phyloP scores from a whole-genome alignment of 257 asterid genomes.

The Solanum appendiculatum region DNA sequence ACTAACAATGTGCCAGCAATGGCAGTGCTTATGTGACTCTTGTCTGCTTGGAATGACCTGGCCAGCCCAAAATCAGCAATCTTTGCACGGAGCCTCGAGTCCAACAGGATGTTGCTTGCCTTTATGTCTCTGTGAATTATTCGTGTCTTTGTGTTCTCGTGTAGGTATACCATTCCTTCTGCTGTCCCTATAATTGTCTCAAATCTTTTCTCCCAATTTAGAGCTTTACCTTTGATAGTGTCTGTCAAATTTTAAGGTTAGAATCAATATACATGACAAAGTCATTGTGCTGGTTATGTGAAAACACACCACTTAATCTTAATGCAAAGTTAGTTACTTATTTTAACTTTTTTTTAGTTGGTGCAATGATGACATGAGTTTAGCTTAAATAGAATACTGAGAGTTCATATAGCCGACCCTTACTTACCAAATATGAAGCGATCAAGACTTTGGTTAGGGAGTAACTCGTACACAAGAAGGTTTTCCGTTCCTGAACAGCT shows the following conservation, averaged over 20 bases:
- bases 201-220: constrained; percentile 36
- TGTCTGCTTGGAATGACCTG: constrained; percentile 34
- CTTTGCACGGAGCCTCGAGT: constrained; percentile 20
- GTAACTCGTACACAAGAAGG: no score
- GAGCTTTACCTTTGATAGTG: constrained; percentile 18
- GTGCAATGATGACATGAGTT: no score
- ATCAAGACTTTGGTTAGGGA: no score
- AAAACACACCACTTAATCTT: no score
- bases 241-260: constrained; percentile 7
- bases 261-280: neutral
- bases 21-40: constrained; percentile 38
- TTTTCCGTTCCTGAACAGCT: no score
- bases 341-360: no score
- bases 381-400: no score
- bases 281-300: no score
- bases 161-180: constrained; percentile 38
- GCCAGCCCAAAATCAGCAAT: constrained; percentile 42
- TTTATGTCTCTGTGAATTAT: constrained; percentile 38
- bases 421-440: no score
- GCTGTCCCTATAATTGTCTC: constrained; percentile 30
- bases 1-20: constrained; percentile 39
- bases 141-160: constrained; percentile 18
- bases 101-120: constrained; percentile 33
- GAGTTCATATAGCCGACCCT: no score
- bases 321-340: no score